These are phyloP conservation scores for Castanea crenata DNA, from an alignment of 306 rosid species.

Conservation along the genomic window DNA sequence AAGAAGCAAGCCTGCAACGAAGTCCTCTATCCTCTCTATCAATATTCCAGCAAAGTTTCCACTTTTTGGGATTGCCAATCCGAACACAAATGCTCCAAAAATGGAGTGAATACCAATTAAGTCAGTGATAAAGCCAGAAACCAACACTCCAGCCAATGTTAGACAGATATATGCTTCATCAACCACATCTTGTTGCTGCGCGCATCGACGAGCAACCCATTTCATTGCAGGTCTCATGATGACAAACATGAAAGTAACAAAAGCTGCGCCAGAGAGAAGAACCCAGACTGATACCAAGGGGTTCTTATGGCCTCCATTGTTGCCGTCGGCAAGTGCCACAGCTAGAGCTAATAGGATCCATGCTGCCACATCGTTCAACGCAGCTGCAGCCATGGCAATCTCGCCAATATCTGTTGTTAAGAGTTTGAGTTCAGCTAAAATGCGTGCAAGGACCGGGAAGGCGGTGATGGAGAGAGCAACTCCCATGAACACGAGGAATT, in stretches of 20 bases:
- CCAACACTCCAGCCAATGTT: constrained; percentile 64
- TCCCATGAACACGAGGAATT: constrained; percentile 79
- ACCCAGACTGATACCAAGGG: constrained; percentile 72
- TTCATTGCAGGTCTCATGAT: constrained; percentile 61
- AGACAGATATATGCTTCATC: constrained; percentile 64
- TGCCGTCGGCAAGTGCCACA: constrained; percentile 55
- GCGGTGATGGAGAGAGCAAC: constrained; percentile 89
- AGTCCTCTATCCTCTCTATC: constrained; percentile 74
- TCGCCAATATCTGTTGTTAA: constrained; percentile 69
- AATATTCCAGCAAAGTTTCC: constrained; percentile 58
- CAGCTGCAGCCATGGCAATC: constrained; percentile 93
- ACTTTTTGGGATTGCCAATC: constrained; percentile 67
- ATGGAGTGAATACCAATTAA: constrained; percentile 80
- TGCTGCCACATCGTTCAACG: constrained; percentile 80
- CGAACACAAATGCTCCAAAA: constrained; percentile 83
- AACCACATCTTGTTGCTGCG: constrained; percentile 35
- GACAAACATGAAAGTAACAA: constrained; percentile 62
- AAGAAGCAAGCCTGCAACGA: constrained; percentile 70
- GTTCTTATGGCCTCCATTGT: constrained; percentile 38
- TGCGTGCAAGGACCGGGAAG: constrained; percentile 86
- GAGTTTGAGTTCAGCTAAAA: constrained; percentile 81
- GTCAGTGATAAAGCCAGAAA: constrained; percentile 70
- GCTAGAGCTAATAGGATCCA: constrained; percentile 88
- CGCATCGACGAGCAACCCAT: constrained; percentile 47
- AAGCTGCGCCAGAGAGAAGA: constrained; percentile 56